phyloP scores from a whole-genome alignment of 345 rosid species.

The Noccaea caerulescens region DNA sequence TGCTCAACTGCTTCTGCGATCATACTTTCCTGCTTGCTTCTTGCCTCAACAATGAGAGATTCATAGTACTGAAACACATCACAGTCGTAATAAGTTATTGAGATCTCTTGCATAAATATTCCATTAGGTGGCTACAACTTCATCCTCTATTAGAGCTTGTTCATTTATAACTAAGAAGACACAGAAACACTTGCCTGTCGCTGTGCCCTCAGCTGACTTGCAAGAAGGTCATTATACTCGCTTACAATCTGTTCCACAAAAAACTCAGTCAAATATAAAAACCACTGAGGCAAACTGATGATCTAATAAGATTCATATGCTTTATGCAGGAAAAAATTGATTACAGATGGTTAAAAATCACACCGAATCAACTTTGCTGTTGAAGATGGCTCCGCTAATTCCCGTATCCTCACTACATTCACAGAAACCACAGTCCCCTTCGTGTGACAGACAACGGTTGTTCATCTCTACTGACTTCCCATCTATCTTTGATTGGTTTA shows the following conservation, averaged over 20 bases:
- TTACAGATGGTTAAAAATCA: slow-evolving; percentile 24
- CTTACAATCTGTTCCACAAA: slow-evolving; percentile 62
- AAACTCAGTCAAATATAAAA: slow-evolving; percentile 6
- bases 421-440: slow-evolving; percentile 69
- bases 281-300: not conserved
- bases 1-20: slow-evolving; percentile 69
- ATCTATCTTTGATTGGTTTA: slow-evolving; percentile 89
- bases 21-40: slow-evolving; percentile 66
- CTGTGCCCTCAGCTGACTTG: slow-evolving; percentile 75
- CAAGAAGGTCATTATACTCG: slow-evolving; percentile 86
- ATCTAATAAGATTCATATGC: not conserved
- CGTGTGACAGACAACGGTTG: slow-evolving; percentile 57
- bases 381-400: slow-evolving; percentile 70
- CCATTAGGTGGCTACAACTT: slow-evolving; percentile 22
- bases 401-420: slow-evolving; percentile 81
- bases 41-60: slow-evolving; percentile 72
- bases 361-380: slow-evolving; percentile 95
- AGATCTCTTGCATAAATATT: slow-evolving; percentile 4
- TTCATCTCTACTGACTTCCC: slow-evolving; percentile 70
- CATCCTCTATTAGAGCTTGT: slow-evolving; percentile 9
- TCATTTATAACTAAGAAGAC: slow-evolving; percentile 21
- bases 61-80: slow-evolving; percentile 68
- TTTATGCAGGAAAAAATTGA: slow-evolving; percentile 1
- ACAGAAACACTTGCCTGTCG: slow-evolving; percentile 68
- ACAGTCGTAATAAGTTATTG: slow-evolving; percentile 8